phyloP scores from a whole-genome alignment of 129 eudicot genomes.

The Pseudognaphalium luteoalbum region DNA sequence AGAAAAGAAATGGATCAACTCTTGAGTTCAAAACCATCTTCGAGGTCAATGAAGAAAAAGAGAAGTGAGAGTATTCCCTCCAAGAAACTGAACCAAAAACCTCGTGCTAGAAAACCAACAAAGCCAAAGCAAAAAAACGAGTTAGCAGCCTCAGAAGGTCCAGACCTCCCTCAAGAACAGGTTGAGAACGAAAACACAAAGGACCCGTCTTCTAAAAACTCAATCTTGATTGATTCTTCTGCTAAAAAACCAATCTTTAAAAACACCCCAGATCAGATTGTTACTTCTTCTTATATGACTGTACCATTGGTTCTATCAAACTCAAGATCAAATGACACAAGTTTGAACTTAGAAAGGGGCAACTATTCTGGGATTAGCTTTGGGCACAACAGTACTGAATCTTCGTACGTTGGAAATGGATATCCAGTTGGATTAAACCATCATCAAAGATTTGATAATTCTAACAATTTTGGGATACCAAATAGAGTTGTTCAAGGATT shows the following conservation, averaged over 20 bases:
- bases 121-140: conserved; percentile 29
- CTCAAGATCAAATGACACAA: conserved; percentile 30
- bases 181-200: conserved; percentile 20
- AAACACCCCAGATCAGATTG: conserved; percentile 33
- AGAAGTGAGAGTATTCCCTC: conserved; percentile 16
- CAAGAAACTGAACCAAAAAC: conserved; percentile 20
- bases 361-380: conserved; percentile 27
- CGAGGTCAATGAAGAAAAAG: conserved; percentile 36
- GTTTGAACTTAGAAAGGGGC: conserved; percentile 36
- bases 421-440: conserved; percentile 37
- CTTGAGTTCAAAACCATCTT: conserved; percentile 13
- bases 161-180: conserved; percentile 21
- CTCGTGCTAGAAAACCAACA: conserved; percentile 33
- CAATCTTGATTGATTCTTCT: conserved; percentile 27
- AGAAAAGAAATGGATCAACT: conserved; percentile 51
- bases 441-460: conserved; percentile 38
- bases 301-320: conserved; percentile 45
- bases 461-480: conserved; percentile 35
- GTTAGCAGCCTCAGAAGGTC: conserved; percentile 26
- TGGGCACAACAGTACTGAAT: conserved; percentile 36
- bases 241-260: conserved; percentile 32
- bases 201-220: conserved; percentile 21
- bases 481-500: conserved; percentile 35
- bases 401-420: conserved; percentile 38
- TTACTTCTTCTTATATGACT: conserved; percentile 43